Conservation (phyloP, 805 yeast species). For the Pichia cabralensis region DNA sequence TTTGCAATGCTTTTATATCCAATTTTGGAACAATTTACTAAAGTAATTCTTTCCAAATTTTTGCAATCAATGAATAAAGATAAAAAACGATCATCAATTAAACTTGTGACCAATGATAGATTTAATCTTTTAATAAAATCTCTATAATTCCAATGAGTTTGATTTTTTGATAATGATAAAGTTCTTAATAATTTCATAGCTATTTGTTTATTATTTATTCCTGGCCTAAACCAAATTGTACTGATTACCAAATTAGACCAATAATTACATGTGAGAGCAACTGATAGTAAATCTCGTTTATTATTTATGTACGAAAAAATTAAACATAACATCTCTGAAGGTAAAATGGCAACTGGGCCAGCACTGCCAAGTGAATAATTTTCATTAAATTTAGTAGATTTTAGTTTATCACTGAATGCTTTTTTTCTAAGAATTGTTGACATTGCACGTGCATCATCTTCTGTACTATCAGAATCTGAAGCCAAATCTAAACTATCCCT, state of each 20-base stretch:
- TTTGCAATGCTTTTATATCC: constrained; percentile 50
- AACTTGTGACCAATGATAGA: constrained; percentile 60
- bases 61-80: constrained; percentile 54
- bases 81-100: constrained; percentile 57
- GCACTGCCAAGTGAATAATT: constrained; percentile 2
- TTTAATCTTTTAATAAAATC: constrained; percentile 69
- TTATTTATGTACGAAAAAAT: constrained; percentile 57
- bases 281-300: constrained; percentile 46
- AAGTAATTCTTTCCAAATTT: constrained; percentile 74
- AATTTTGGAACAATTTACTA: constrained; percentile 67
- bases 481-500: too few species aligned
- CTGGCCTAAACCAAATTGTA: constrained; percentile 82
- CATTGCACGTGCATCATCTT: constrained; percentile 24
- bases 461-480: too few species aligned
- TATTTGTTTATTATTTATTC: constrained; percentile 40
- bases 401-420: too few species aligned
- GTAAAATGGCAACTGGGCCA: constrained; percentile 34
- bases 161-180: constrained; percentile 36
- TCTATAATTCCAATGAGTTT: constrained; percentile 58
- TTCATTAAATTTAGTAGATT: too few species aligned
- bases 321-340: constrained; percentile 53
- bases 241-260: constrained; percentile 77
- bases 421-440: constrained; percentile 18
- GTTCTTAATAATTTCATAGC: constrained; percentile 46
- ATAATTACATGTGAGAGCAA: constrained; percentile 65